Conservation (phyloP, 495 filamentous ascomycete species). For the Aspergillus mulundensis region DNA sequence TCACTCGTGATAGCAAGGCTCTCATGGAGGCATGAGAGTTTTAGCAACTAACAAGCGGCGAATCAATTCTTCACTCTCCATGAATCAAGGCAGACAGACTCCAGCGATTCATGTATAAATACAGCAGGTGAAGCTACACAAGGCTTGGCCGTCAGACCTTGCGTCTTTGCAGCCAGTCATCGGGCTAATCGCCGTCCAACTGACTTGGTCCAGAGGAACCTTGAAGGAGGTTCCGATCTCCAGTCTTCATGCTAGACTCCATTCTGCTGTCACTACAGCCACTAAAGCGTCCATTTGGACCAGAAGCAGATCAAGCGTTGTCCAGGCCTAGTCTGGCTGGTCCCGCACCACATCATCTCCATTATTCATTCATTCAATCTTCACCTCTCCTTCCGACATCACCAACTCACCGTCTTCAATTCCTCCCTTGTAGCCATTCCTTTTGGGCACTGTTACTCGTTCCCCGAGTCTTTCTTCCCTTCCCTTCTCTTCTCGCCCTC, state of each 20-base stretch:
- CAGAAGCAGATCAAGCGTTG: conserved; percentile 4
- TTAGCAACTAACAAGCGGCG: too few species aligned
- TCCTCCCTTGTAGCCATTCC: conserved; percentile 6
- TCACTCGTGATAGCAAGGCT: background rate
- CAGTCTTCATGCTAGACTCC: background rate
- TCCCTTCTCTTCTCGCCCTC: conserved; percentile 6
- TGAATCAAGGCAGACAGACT: background rate
- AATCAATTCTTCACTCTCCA: background rate
- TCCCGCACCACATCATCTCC: conserved; percentile 4
- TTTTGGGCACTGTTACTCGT: background rate
- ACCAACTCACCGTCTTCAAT: background rate
- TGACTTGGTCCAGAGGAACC: conserved; percentile 1
- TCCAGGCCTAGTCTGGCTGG: conserved; percentile 1
- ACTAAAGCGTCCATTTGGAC: background rate
- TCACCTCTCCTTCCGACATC: conserved; percentile 4
- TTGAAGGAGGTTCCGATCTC: conserved; percentile 2
- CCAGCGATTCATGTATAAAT: background rate
- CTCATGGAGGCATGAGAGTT: background rate
- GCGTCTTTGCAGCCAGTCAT: conserved; percentile 14
- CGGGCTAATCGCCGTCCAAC: conserved; percentile 1
- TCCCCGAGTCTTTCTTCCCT: conserved; percentile 1
- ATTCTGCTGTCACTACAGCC: conserved; percentile 1
- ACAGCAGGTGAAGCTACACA: conserved; percentile 5
- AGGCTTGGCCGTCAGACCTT: conserved; percentile 19
- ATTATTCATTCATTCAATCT: conserved; percentile 13